These are phyloP conservation scores for Claviceps maximensis DNA, from an alignment of 2,329 filamentous ascomycete species.

Conservation along the genomic window DNA sequence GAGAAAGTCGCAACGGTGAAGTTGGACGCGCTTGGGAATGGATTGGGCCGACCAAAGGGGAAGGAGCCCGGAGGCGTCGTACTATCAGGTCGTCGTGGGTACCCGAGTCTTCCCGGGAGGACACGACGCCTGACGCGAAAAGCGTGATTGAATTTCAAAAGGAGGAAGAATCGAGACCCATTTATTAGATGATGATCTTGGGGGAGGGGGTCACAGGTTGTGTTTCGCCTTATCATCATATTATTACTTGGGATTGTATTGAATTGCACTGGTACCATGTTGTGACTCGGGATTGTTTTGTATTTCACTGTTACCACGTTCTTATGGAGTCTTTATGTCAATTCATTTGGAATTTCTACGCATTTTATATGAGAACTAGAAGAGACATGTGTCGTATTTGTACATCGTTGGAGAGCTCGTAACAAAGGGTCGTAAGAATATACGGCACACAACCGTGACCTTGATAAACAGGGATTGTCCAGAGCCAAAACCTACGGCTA, in stretches of 20 bases:
- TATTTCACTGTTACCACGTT: too few species aligned
- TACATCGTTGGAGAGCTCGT: too few species aligned
- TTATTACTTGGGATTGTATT: not conserved
- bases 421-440: too few species aligned
- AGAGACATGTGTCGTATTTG: too few species aligned
- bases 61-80: constrained; percentile 31
- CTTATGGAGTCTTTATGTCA: too few species aligned
- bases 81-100: constrained; percentile 37
- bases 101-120: constrained; percentile 22
- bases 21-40: constrained; percentile 57
- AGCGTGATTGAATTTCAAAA: constrained; percentile 19
- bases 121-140: constrained; percentile 16
- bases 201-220: not conserved
- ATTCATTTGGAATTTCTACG: too few species aligned
- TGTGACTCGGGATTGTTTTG: not conserved
- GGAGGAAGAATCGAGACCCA: constrained; percentile 29
- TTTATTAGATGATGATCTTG: constrained; percentile 20
- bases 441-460: too few species aligned
- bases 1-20: constrained; percentile 53
- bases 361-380: too few species aligned
- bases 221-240: too few species aligned
- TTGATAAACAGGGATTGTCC: too few species aligned
- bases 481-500: too few species aligned
- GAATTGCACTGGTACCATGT: not conserved
- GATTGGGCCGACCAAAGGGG: constrained; percentile 45